Conservation (phyloP, 2,329 filamentous ascomycete genomes). For the Leptographium lundbergii region DNA sequence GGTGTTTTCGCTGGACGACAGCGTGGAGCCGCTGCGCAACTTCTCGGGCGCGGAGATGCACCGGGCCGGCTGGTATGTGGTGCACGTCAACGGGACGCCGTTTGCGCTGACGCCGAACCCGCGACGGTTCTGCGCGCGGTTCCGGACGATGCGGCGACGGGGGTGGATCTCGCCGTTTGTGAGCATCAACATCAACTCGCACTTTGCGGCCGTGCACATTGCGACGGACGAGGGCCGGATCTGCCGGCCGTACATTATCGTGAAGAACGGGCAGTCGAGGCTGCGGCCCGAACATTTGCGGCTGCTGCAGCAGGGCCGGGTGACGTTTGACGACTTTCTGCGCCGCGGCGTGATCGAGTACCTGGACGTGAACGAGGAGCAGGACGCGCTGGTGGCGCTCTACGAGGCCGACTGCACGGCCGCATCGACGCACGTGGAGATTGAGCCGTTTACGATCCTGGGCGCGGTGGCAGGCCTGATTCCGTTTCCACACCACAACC, state of each 20-base stretch:
- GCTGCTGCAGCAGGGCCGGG: slow-evolving; percentile 68
- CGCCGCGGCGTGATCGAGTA: slow-evolving; percentile 88
- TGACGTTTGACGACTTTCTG: slow-evolving; percentile 89
- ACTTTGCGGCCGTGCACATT: slow-evolving; percentile 84
- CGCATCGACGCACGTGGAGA: slow-evolving; percentile 86
- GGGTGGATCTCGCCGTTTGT: slow-evolving; percentile 93
- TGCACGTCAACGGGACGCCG: slow-evolving; percentile 92
- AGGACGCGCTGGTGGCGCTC: slow-evolving; percentile 85
- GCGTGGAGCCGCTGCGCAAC: slow-evolving; percentile 62
- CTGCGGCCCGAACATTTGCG: slow-evolving; percentile 69
- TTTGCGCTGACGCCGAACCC: slow-evolving; percentile 77
- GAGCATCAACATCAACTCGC: slow-evolving; percentile 89
- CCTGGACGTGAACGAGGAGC: slow-evolving; percentile 95
- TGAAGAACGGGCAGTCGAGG: slow-evolving; percentile 74
- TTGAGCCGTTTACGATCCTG: slow-evolving; percentile 93
- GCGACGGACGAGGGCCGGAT: slow-evolving; percentile 96
- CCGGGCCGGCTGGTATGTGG: slow-evolving; percentile 68
- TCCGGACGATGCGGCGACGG: slow-evolving; percentile 75
- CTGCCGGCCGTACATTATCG: slow-evolving; percentile 89
- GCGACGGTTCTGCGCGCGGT: slow-evolving; percentile 72
- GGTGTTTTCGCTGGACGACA: slow-evolving; percentile 75
- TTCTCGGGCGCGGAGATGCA: slow-evolving; percentile 76
- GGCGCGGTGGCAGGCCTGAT: slow-evolving; percentile 93
- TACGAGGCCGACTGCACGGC: slow-evolving; percentile 75
- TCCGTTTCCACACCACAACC: slow-evolving; percentile 97